Conservation (phyloP, 108 stramenopile species). For the Cyclotella choctawhatcheeana region DNA sequence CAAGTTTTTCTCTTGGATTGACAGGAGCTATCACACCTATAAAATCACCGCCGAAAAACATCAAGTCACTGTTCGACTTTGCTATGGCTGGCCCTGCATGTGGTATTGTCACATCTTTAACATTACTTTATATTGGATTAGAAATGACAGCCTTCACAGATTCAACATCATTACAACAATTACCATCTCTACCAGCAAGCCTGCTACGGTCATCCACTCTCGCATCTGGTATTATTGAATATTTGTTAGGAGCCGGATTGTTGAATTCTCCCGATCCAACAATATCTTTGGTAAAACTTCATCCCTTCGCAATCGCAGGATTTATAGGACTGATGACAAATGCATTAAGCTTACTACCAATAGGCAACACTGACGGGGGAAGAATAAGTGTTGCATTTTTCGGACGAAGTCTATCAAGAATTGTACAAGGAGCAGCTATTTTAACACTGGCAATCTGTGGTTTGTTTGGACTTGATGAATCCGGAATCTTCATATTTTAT, state of each 20-base stretch:
- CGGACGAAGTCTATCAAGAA: conserved; percentile 66
- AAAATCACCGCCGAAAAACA: conserved; percentile 51
- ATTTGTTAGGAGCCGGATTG: conserved; percentile 51
- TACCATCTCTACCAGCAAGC: conserved; percentile 56
- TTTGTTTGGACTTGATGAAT: conserved; percentile 67
- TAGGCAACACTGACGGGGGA: conserved; percentile 84
- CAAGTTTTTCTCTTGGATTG: conserved; percentile 58
- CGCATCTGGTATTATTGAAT: conserved; percentile 61
- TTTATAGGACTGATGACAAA: conserved; percentile 60
- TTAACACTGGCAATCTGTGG: conserved; percentile 58
- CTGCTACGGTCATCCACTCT: conserved; percentile 57
- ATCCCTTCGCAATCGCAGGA: conserved; percentile 66
- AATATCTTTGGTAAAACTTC: conserved; percentile 50
- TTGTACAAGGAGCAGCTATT: conserved; percentile 56
- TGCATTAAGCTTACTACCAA: conserved; percentile 62
- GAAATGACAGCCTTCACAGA: conserved; percentile 53
- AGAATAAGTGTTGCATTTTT: conserved; percentile 70
- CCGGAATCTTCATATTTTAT: conserved; percentile 59
- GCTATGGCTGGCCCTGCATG: conserved; percentile 60
- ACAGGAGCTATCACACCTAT: conserved; percentile 59
- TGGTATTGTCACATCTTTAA: conserved; percentile 45
- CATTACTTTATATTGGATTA: conserved; percentile 57
- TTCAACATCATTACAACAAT: conserved; percentile 19
- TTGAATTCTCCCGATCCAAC: conserved; percentile 47
- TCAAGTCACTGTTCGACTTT: conserved; percentile 71